phyloP scores from a whole-genome alignment of 2,329 filamentous ascomycete genomes.

The Xylariaceae sp. region DNA sequence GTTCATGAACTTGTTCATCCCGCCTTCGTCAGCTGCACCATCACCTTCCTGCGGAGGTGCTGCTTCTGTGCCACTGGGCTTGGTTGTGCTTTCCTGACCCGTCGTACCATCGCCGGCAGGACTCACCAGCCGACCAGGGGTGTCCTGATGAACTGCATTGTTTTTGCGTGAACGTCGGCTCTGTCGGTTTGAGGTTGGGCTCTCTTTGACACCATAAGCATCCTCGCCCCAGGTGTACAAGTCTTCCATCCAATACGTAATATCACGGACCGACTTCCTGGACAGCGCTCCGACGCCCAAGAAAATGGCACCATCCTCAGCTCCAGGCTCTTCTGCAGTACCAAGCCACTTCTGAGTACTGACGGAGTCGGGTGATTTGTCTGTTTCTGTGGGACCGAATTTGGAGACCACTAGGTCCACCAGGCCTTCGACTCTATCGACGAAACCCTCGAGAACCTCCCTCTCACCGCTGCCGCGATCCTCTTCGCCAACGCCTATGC shows the following conservation, averaged over 20 bases:
- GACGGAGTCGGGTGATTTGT: constrained; percentile 15
- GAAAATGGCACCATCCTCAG: constrained; percentile 82
- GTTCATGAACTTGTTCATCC: constrained; percentile 53
- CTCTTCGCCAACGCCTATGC: constrained; percentile 92
- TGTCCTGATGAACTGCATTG: constrained; percentile 5
- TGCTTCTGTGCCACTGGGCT: constrained; percentile 3
- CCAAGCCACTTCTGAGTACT: constrained; percentile 65
- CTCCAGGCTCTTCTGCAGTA: constrained; percentile 59
- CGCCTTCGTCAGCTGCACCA: constrained; percentile 29
- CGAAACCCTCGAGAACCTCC: constrained; percentile 87
- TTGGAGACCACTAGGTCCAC: constrained; percentile 84
- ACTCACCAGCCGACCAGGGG: constrained; percentile 2
- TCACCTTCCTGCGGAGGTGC: constrained; percentile 9
- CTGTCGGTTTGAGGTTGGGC: constrained; percentile 63
- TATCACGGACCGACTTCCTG: constrained; percentile 62
- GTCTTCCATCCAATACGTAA: constrained; percentile 85
- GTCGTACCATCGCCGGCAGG: constrained; percentile 3
- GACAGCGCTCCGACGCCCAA: constrained; percentile 73
- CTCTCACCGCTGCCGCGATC: constrained; percentile 90
- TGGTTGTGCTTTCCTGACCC: constrained; percentile 1
- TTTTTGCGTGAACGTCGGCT: constrained; percentile 35
- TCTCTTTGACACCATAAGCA: constrained; percentile 80
- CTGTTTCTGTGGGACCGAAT: constrained; percentile 54
- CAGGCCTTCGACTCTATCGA: constrained; percentile 73
- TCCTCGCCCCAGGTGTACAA: constrained; percentile 79